Base-by-base conservation (phyloP, 257 asterid species). In the Galeopsis tetrahit region DNA sequence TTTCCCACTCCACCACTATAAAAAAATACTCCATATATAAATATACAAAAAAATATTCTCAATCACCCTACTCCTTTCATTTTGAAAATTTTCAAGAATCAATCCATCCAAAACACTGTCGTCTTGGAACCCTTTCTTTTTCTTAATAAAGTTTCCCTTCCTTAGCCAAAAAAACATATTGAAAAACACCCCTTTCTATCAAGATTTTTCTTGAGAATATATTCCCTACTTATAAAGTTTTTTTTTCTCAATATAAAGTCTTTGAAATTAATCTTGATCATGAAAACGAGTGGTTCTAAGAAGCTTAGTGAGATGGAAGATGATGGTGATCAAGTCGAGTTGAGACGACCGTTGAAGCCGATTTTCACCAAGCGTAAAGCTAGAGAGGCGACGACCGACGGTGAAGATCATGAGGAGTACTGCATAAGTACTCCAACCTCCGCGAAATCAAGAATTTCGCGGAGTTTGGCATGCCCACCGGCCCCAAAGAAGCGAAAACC, bases 401-500 rank as follows among this genome's bases (percentile, higher is more conserved):
- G 52, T 8, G 84, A 63, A 6, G 77, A 79, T 10, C 63, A 21
- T 2, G 7, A 49, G 28, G 5, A 49, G 10, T 42, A 46, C 77
- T 21, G 28, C 28, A 21, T 21, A 1, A 75, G 72, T 0, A 84
- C 88, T 35, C 88, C 88, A 1, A 84, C 75, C 1, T 34, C 58
- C 10, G 81, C 81, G n/a, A 81, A 63, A 49, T 78, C 88, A 32
- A 84, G 84, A 68, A 84, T 84, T 32, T 78, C 82, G 7, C 51
- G 48, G 13, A 66, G 11, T 2, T 28, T 78, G 80, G 2, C 69
- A 6, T 84, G 88, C 35, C 88, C 88, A 2, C 85, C 85, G 48
- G 77, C 88, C 1, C 85, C 84, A 0, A 83, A 77, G 79, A 84
- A 81, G 75, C 82, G 75, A 13, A 84, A 81, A 13, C 42, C 81